These are phyloP conservation scores for Penstemon davidsonii DNA, from an alignment of 257 asterid species.

Conservation along the genomic window DNA sequence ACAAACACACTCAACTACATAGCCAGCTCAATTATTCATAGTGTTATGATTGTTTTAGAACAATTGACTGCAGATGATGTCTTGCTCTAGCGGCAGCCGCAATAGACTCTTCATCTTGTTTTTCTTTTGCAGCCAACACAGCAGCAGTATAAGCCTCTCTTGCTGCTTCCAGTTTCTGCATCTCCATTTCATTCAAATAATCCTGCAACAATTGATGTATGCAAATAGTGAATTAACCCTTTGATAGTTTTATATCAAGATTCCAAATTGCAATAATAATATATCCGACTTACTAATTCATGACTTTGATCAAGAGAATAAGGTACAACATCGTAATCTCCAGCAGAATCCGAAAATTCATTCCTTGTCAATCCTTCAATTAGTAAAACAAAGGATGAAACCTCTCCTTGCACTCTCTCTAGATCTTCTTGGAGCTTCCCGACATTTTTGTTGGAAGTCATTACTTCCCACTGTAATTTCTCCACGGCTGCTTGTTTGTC, in stretches of 20 bases:
- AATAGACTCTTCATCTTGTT: conserved; percentile 69
- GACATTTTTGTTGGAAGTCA: conserved; percentile 66
- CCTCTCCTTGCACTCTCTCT: conserved; percentile 59
- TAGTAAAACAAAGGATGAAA: conserved; percentile 60
- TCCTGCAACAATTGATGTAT: conserved; percentile 42
- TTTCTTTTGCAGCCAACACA: conserved; percentile 70
- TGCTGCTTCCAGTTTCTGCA: conserved; percentile 70
- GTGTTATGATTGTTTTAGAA: conserved; percentile 33
- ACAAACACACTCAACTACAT: conserved; percentile 11
- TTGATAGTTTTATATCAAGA: no score
- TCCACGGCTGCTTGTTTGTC: conserved; percentile 98
- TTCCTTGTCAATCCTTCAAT: conserved; percentile 64
- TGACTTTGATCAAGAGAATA: conserved; percentile 40
- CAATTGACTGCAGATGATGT: conserved; percentile 62
- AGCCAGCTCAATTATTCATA: no score
- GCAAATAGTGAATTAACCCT: no score
- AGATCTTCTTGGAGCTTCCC: conserved; percentile 77
- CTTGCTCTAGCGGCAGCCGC: conserved; percentile 82
- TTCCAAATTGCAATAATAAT: no score
- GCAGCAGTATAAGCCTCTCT: conserved; percentile 72
- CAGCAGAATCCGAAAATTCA: conserved; percentile 32
- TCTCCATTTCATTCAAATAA: conserved; percentile 43
- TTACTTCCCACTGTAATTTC: conserved; percentile 87
- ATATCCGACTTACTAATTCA: conserved; percentile 53
- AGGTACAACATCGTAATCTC: conserved; percentile 48